Evolutionary conservation across 2,329 filamentous ascomycete genomes (phyloP).

Genomic region (Monilinia fructigena): DNA sequence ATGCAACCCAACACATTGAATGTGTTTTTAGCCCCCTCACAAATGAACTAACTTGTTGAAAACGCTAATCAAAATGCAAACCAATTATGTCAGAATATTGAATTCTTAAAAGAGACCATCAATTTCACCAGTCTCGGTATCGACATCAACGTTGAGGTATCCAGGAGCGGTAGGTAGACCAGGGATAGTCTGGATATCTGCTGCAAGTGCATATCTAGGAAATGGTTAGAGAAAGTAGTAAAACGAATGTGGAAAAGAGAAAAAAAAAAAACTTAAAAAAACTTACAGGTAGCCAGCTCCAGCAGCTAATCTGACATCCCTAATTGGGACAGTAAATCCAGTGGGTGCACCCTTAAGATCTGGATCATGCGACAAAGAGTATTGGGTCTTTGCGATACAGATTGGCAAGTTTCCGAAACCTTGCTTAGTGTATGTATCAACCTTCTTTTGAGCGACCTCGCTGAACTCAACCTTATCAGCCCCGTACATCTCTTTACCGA

Average conservation of each 20-base stretch:
- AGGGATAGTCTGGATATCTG: conserved; percentile 97
- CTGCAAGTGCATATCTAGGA: conserved; percentile 79
- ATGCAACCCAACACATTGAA: conserved; percentile 24
- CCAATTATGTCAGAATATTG: background rate
- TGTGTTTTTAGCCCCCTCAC: conserved; percentile 14
- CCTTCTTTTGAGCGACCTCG: conserved; percentile 91
- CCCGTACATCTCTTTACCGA: conserved; percentile 92
- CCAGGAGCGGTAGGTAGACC: conserved; percentile 92
- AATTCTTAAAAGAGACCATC: conserved; percentile 76
- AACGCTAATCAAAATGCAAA: conserved; percentile 20
- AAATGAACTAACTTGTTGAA: conserved; percentile 21
- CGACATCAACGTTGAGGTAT: conserved; percentile 89
- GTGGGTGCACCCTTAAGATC: conserved; percentile 91
- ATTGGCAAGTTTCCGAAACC: conserved; percentile 92
- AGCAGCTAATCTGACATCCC: conserved; percentile 90
- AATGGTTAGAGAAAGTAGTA: conserved; percentile 40
- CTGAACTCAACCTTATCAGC: conserved; percentile 87
- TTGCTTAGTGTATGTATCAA: conserved; percentile 89
- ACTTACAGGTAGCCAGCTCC: conserved; percentile 87
- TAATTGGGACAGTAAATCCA: conserved; percentile 90
- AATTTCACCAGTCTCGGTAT: conserved; percentile 79
- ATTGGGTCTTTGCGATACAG: conserved; percentile 97
- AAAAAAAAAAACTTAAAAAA: conserved; percentile 20
- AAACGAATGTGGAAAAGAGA: background rate
- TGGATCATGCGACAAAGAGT: conserved; percentile 90